These are phyloP conservation scores for Clonostachys chloroleuca DNA, from an alignment of 2,329 filamentous ascomycete species.

Conservation along the genomic window DNA sequence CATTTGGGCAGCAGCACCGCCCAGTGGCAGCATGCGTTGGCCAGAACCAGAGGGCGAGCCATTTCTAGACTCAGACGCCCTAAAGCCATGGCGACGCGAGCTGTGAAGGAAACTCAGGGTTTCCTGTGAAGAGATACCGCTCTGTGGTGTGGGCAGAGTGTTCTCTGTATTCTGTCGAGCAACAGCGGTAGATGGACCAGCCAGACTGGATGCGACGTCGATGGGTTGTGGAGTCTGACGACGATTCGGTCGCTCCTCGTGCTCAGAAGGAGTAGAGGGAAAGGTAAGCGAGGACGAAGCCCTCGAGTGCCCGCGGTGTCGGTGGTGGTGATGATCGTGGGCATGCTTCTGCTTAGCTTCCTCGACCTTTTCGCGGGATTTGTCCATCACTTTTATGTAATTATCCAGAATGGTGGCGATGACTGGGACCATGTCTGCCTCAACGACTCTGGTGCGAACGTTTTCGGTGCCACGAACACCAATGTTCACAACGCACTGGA, in stretches of 20 bases:
- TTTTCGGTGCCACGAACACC: conserved; percentile 92
- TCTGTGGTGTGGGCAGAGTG: conserved; percentile 6
- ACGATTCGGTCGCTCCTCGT: conserved; percentile 59
- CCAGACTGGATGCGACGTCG: conserved; percentile 8
- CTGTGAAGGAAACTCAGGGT: conserved; percentile 9
- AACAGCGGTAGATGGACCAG: conserved; percentile 27
- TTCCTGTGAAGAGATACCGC: neutral
- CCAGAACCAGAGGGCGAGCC: conserved; percentile 38
- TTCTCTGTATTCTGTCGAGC: conserved; percentile 14
- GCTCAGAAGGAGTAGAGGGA: conserved; percentile 23
- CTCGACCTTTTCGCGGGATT: conserved; percentile 81
- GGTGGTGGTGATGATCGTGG: conserved; percentile 41
- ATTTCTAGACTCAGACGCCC: conserved; percentile 29
- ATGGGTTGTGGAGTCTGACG: conserved; percentile 64
- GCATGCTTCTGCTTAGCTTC: conserved; percentile 71
- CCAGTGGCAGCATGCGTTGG: conserved; percentile 56
- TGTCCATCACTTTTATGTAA: conserved; percentile 95
- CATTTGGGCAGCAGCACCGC: conserved; percentile 57
- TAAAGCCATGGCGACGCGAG: conserved; percentile 47
- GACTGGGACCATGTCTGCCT: conserved; percentile 98
- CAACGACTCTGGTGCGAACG: conserved; percentile 90
- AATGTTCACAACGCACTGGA: conserved; percentile 98
- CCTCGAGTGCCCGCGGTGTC: conserved; percentile 23
- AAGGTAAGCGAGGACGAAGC: neutral
- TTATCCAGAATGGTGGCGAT: conserved; percentile 98